Base-by-base conservation (phyloP, 495 filamentous ascomycete genomes). In the Tricharina praecox region DNA sequence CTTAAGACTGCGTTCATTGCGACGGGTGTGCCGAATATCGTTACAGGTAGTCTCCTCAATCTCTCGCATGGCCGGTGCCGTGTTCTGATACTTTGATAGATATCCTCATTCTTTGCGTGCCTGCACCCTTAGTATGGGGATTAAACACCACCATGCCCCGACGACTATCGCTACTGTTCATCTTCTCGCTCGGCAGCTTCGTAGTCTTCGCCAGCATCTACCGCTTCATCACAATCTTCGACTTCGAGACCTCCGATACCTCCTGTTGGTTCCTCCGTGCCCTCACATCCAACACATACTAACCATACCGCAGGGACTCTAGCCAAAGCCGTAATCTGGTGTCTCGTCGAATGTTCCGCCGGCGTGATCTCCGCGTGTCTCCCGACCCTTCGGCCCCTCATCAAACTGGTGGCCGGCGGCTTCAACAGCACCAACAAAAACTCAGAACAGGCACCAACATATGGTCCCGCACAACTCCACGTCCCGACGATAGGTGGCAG, bases 361-460 rank as follows among this genome's bases (percentile, higher is more conserved):
- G 66, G 66, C 11, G 68, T 70, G 56, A 56, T 69, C 11, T 67
- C 61, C 24, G 67, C 67, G 46, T 68, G 65, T 50, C 63, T 70
- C 11, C 67, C 67, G 3, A 67, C 66, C n/a, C 44, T 70, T 11
- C 59, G 57, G 0, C 67, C 67, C 13, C 53, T 62, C 4, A 23
- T 61, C 32, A 48, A 56, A 1, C 24, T 51, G 3, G 33, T 61
- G 13, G 19, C 49, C 8, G 35, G 47, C 21, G 54, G 56, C 19
- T 47, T 54, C 54, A 23, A 11, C 2, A 47, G 44, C 44, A 34
- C 44, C 19, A 30, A 44, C 23, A 19, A 40, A 3, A 21, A 15
- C 37, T 16, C 15, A 15, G 7, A 40, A 10, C 37, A n/a, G 10
- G n/a, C 37, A 21, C 10, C n/a, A 2, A 2, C 11, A 40, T 10